These are phyloP conservation scores for Urtica urens DNA, from an alignment of 306 rosid genomes.

Conservation along the genomic window DNA sequence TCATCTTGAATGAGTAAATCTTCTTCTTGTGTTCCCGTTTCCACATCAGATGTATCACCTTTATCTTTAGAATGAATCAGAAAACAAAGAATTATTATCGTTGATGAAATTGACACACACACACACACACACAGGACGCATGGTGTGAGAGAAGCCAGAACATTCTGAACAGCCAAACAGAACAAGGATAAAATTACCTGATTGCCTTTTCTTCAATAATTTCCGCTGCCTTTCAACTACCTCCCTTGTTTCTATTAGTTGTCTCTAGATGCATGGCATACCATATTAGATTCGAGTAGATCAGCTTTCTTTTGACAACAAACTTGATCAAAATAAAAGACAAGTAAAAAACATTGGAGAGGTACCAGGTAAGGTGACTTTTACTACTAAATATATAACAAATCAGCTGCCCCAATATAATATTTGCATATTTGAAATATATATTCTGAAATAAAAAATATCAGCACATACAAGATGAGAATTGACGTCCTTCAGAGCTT, in stretches of 20 bases:
- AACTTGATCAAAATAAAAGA: not conserved
- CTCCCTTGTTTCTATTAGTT: constrained; percentile 79
- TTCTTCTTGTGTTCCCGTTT: constrained; percentile 63
- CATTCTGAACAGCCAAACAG: too few relatives aligned
- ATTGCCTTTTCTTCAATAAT: constrained; percentile 72
- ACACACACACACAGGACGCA: too few relatives aligned
- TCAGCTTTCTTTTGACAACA: not conserved
- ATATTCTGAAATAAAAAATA: constrained; percentile 3
- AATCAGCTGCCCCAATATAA: not conserved
- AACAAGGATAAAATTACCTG: constrained; percentile 27
- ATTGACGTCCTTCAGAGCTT: constrained; percentile 84
- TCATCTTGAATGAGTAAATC: constrained; percentile 79
- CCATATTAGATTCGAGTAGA: not conserved
- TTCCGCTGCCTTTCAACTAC: constrained; percentile 90
- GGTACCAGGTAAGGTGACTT: not conserved
- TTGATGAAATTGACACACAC: too few relatives aligned
- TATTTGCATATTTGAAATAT: not conserved
- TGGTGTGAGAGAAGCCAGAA: too few relatives aligned
- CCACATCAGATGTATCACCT: constrained; percentile 60
- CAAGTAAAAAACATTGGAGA: not conserved
- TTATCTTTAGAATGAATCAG: constrained; percentile 43
- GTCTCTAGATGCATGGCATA: constrained; percentile 34
- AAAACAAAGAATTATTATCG: too few relatives aligned
- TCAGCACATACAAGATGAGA: constrained; percentile 73
- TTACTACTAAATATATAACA: not conserved